phyloP scores from a whole-genome alignment of 495 filamentous ascomycete genomes.

The Massariosphaeria phaeospora region DNA sequence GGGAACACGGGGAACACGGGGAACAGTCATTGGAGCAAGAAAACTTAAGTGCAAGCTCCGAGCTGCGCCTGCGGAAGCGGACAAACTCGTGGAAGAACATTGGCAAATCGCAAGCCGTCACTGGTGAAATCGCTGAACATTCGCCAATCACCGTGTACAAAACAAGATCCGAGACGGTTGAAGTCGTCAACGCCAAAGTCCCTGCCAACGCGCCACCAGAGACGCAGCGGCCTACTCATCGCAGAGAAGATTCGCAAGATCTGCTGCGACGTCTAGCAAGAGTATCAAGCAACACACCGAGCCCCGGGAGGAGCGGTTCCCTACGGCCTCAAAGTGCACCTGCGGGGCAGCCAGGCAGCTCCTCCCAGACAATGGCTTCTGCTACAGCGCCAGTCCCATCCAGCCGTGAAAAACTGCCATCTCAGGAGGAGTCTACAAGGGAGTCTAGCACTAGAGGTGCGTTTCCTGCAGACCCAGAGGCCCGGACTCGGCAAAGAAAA shows the following conservation, averaged over 20 bases:
- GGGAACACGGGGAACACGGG: slow-evolving; percentile 1
- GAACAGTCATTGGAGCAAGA: slow-evolving; percentile 5
- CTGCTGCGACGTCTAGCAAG: slow-evolving; percentile 60
- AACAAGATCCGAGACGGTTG: slow-evolving; percentile 34
- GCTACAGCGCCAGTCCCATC: not conserved
- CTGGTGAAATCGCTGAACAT: slow-evolving; percentile 44
- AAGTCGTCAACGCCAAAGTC: slow-evolving; percentile 22
- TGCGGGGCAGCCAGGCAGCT: slow-evolving; percentile 12
- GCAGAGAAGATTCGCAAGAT: slow-evolving; percentile 58
- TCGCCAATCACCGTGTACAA: slow-evolving; percentile 54
- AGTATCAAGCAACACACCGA: slow-evolving; percentile 50
- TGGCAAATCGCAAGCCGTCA: slow-evolving; percentile 29
- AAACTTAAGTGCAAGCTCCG: not conserved
- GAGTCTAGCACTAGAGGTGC: not conserved
- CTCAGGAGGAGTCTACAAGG: not conserved
- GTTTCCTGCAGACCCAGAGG: not conserved
- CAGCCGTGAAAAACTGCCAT: not conserved
- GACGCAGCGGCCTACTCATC: slow-evolving; percentile 30
- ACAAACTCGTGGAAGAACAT: slow-evolving; percentile 25
- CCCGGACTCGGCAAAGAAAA: not conserved
- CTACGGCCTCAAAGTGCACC: slow-evolving; percentile 15
- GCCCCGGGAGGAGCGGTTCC: slow-evolving; percentile 24
- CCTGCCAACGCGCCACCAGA: slow-evolving; percentile 30
- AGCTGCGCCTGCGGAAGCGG: slow-evolving; percentile 26
- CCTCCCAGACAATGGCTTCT: not conserved